Evolutionary conservation across 140 eudicot genomes (phyloP).

Genomic region (Senecio squalidus): DNA sequence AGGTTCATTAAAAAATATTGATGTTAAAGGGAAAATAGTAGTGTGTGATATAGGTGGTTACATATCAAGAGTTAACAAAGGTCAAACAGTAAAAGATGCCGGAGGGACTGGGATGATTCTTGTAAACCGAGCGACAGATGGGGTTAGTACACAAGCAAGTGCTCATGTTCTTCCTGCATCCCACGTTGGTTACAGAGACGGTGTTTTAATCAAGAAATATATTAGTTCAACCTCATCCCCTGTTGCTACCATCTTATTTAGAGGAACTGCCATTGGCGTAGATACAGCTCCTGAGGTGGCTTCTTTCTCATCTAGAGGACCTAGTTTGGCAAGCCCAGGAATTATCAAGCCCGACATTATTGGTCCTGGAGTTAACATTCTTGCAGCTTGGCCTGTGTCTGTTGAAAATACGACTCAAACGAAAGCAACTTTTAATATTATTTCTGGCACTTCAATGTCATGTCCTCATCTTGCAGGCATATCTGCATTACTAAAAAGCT

Average conservation of each 20-base stretch:
- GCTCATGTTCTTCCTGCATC: constrained; percentile 32
- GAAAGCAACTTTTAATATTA: background rate
- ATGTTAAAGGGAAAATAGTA: constrained; percentile 43
- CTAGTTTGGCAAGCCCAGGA: background rate
- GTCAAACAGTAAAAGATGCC: constrained; percentile 30
- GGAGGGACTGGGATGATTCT: constrained; percentile 38
- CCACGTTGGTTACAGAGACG: constrained; percentile 13
- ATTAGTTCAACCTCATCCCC: background rate
- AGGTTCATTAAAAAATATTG: constrained; percentile 22
- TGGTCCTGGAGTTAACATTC: background rate
- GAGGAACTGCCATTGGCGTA: background rate
- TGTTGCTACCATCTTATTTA: background rate
- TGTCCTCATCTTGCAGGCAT: background rate
- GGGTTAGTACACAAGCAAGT: constrained; percentile 1
- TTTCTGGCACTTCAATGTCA: background rate
- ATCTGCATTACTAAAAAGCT: background rate
- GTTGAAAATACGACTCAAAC: background rate
- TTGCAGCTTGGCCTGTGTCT: background rate
- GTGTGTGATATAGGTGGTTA: constrained; percentile 20
- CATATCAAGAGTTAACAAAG: background rate
- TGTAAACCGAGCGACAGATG: background rate
- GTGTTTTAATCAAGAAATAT: background rate
- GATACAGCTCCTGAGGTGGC: background rate
- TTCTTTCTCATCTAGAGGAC: background rate
- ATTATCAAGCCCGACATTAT: background rate